phyloP scores from a whole-genome alignment of 2,329 filamentous ascomycete genomes.

The Falciphora oryzae region DNA sequence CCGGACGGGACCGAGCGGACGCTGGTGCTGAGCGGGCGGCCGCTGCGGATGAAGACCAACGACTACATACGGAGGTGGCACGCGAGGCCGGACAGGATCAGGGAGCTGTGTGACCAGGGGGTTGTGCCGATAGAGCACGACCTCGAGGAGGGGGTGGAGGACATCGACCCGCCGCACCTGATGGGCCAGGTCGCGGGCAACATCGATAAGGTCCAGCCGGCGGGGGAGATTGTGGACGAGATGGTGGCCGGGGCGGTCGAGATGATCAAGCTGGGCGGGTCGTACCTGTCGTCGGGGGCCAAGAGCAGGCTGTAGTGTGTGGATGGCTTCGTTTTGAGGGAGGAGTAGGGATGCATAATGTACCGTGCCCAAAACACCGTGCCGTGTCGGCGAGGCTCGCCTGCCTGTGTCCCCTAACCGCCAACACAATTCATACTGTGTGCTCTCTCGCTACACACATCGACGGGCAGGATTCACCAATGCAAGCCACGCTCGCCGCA shows the following conservation, averaged over 20 bases:
- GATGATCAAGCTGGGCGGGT: conserved; percentile 56
- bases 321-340: background rate
- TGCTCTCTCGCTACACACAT: too few relatives aligned
- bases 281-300: conserved; percentile 43
- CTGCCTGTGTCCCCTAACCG: too few relatives aligned
- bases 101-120: conserved; percentile 67
- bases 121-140: conserved; percentile 79
- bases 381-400: too few relatives aligned
- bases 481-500: background rate
- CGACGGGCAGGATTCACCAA: too few relatives aligned
- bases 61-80: conserved; percentile 84
- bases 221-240: conserved; percentile 76
- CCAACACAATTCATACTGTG: too few relatives aligned
- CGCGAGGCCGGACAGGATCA: conserved; percentile 65
- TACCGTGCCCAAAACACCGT: too few relatives aligned
- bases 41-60: conserved; percentile 74
- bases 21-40: conserved; percentile 74
- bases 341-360: background rate
- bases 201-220: conserved; percentile 72
- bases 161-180: conserved; percentile 74
- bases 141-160: conserved; percentile 68
- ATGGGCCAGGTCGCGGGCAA: conserved; percentile 91
- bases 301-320: conserved; percentile 7
- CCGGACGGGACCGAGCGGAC: conserved; percentile 80
- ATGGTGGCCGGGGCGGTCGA: conserved; percentile 76